Evolutionary conservation across 129 eudicot species (phyloP), one percentile per base, ranked within the genome.

Genomic region (Helianthus annuus): DNA sequence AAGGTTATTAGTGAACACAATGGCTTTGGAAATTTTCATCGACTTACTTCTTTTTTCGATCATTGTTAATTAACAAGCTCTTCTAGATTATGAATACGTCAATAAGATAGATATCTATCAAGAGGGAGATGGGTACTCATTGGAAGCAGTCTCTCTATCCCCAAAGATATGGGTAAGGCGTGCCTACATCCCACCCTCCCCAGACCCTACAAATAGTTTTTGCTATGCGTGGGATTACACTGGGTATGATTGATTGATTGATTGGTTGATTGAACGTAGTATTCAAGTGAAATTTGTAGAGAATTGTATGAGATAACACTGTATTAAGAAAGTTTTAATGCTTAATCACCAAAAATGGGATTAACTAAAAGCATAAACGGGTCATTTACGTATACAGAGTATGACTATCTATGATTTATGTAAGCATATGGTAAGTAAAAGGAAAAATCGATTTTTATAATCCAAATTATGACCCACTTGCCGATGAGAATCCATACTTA

Each of bases 261-360:
- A n/a, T n/a, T n/a, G n/a, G n/a, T n/a, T n/a, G n/a, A n/a, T n/a
- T n/a, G n/a, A n/a, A 13, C 40, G 6, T 65, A 52, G 34, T 16
- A 36, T 64, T 65, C 39, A 65, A 53, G 42, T 44, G n/a, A n/a
- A n/a, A n/a, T n/a, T n/a, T n/a, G n/a, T n/a, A 46, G 74, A 76
- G 55, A 12, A 64, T 40, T 68, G 48, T 22, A n/a, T 12, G 36
- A 44, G 52, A 46, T 58, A 46, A 46, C n/a, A 17, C 6, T 48
- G 69, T 32, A 24, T 48, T 48, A 57, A 46, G 36, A 44, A 46
- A 52, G 22, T 65, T 34, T 49, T 34, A 13, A 29, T n/a, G 9
- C 60, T 24, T 14, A 4, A 74, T 64, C 13, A 64, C 64, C 10
- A 29, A 19, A 74, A 5, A 17, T 13, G 49, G 64, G 65, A 74